Evolutionary conservation across 164 flowering plant species (phyloP), one percentile per base, ranked within the genome.

Genomic region (Chimonanthus salicifolius): DNA sequence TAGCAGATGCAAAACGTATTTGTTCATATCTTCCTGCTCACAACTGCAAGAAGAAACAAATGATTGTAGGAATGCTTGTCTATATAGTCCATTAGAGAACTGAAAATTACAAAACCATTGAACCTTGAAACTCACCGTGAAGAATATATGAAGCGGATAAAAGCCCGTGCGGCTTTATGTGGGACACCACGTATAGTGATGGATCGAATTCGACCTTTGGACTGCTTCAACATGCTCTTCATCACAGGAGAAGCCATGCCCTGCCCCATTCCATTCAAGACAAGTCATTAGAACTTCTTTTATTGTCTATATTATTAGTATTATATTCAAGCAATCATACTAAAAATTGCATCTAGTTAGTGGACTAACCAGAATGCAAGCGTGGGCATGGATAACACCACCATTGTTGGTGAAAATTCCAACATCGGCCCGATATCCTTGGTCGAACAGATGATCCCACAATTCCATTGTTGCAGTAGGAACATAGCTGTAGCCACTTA

Each of bases 201-300:
- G 54, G 85, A 66, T 74, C 73, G 77, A 67, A 51, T 72, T 43
- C 79, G 81, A 6, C 83, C 84, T 76, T 74, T 91, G 8, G 87
- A 74, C 72, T 84, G 81, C 85, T 84, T 90, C 47, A 93, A 50
- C 86, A 92, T 86, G 75, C 82, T 80, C 80, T 74, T 90, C 64
- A 93, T 58, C 64, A 88, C 97, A 10, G 92, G 91, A 77, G 99
- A 93, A 70, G 93, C 87, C 80, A 85, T 80, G 18, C 97, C 94
- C 98, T 95, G 88, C 71, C 46, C 11, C 67, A 63, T 21, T 18
- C 60, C 10, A 72, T 11, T 43, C 47, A 68, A 44, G 11, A 47
- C 6, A 68, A 20, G 5, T 2, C 49, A 65, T 60, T 62, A 3
- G 0, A 58, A 71, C 44, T 43, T 18, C 50, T 3, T 13, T 47